Base-by-base conservation (phyloP, 2,329 filamentous ascomycete species). In the Botrytis medusae region DNA sequence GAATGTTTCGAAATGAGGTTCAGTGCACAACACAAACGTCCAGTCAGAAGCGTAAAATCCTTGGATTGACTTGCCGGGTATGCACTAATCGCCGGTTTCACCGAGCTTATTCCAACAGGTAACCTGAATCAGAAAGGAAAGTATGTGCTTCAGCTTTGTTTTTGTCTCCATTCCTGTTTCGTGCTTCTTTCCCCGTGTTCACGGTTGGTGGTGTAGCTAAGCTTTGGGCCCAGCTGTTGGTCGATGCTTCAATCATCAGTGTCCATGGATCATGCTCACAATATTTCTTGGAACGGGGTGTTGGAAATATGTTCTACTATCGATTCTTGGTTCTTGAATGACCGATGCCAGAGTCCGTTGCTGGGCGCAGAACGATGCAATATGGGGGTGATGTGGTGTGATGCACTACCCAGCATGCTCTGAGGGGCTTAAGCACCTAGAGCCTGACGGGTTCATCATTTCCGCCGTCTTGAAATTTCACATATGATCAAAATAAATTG, bases 1-100 rank as follows among this genome's bases (percentile, higher is more conserved):
- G 40, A n/a, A 32, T 34, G 67, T 69, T 46, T 69, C 51, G 67
- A 69, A 59, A 32, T 44, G 54, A 60, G 29, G 67, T 57, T 69
- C 65, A 69, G 20, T 59, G 65, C 65, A 59, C 44, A 64, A 44
- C 32, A 44, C 16, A 44, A 44, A n/a, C 8, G 48, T 67, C 44
- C 63, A 67, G 6, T 51, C 63, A 65, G 22, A 65, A 37, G 29
- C 16, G 34, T 32, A 5, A 67, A 29, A n/a, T 63, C 14, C 40
- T 44, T n/a, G 37, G 37, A 29, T 4, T 61, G 34, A 37, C 32
- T 37, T 37, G 32, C 20, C 32, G 8, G 18, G 7, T 60, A n/a
- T n/a, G 25, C 48, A 54, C 48, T 54, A 54, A n/a, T n/a, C 48
- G 48, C 48, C 5, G 48, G 25, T 54, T 54, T 16, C 48, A n/a